Conservation (phyloP, 805 yeast genomes). For the Zygoascus bituminiphila region DNA sequence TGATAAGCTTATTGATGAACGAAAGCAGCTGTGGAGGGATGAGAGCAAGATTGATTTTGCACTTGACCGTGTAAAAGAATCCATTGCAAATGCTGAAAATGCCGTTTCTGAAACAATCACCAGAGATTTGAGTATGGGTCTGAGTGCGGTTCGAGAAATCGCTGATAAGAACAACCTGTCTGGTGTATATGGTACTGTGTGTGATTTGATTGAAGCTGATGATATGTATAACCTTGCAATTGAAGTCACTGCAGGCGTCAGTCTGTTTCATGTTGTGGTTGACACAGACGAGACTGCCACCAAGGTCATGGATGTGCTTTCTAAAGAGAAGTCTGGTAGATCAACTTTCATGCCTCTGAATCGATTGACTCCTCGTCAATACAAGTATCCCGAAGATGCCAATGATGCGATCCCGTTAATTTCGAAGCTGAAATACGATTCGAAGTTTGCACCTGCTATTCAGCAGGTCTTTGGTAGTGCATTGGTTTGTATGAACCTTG, state of each 20-base stretch:
- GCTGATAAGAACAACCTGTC: conserved; percentile 43
- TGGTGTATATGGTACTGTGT: conserved; percentile 68
- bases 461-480: conserved; percentile 75
- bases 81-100: conserved; percentile 50
- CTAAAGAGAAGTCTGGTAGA: conserved; percentile 64
- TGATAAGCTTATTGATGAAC: conserved; percentile 46
- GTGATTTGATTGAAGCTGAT: conserved; percentile 72
- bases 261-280: conserved; percentile 82
- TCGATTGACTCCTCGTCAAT: conserved; percentile 40
- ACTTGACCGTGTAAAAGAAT: conserved; percentile 45
- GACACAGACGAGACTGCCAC: conserved; percentile 82
- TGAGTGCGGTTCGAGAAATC: conserved; percentile 60
- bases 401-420: conserved; percentile 68
- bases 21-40: conserved; percentile 71
- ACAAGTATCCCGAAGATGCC: conserved; percentile 51
- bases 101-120: conserved; percentile 48
- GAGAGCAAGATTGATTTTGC: conserved; percentile 59
- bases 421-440: conserved; percentile 58
- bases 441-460: conserved; percentile 54
- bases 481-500: conserved; percentile 64
- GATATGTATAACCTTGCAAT: conserved; percentile 79
- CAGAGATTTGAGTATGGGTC: conserved; percentile 36
- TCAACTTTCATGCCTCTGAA: conserved; percentile 89
- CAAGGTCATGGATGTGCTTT: conserved; percentile 65
- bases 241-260: conserved; percentile 82